phyloP scores from a whole-genome alignment of 495 filamentous ascomycete species.

The Barbatosphaeria neglecta region DNA sequence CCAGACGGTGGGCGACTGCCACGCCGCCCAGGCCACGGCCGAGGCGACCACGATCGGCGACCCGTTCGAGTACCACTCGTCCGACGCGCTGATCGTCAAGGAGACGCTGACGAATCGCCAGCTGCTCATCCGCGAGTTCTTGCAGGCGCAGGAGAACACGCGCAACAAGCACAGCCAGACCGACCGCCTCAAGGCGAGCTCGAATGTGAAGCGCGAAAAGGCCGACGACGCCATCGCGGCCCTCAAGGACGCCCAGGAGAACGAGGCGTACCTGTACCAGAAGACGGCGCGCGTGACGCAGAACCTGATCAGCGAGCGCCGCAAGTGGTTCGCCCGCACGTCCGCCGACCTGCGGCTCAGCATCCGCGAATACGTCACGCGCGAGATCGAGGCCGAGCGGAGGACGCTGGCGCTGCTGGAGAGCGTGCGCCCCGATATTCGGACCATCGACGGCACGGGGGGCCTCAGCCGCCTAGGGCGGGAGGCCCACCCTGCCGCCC shows the following conservation, averaged over 20 bases:
- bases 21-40: conserved; percentile 93
- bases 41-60: conserved; percentile 94
- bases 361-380: conserved; percentile 84
- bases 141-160: conserved; percentile 74
- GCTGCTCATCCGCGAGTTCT: conserved; percentile 88
- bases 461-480: conserved; percentile 81
- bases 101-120: conserved; percentile 97
- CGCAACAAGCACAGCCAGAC: conserved; percentile 70
- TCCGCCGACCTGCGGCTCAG: conserved; percentile 64
- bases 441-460: conserved; percentile 80
- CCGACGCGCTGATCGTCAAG: conserved; percentile 96
- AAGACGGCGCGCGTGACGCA: conserved; percentile 80
- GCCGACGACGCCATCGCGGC: conserved; percentile 89
- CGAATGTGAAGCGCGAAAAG: conserved; percentile 79
- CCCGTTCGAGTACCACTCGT: conserved; percentile 88
- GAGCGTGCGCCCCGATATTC: conserved; percentile 81
- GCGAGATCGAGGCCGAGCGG: conserved; percentile 91
- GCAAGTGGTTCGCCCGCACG: conserved; percentile 83
- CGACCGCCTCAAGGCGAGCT: conserved; percentile 74
- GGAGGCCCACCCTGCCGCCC: conserved; percentile 66
- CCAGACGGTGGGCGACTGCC: conserved; percentile 85
- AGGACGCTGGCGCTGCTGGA: conserved; percentile 87
- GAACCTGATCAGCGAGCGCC: conserved; percentile 79
- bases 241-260: conserved; percentile 71
- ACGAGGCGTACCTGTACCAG: conserved; percentile 66